phyloP scores from a whole-genome alignment of 306 rosid genomes.

The Glycine soja region DNA sequence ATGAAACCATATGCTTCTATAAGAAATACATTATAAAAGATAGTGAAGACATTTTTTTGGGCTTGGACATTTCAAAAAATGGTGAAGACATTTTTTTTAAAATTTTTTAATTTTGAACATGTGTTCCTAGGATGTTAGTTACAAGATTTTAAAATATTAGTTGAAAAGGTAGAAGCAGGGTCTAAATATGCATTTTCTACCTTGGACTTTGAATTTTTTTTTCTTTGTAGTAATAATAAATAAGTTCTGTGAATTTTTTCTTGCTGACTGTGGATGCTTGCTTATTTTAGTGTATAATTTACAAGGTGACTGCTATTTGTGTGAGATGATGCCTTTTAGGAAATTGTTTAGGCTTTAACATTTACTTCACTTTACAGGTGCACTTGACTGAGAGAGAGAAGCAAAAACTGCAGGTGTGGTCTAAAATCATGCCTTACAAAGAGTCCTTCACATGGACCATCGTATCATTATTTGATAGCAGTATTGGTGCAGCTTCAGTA shows the following conservation, averaged over 20 bases:
- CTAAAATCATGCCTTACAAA: slow-evolving; percentile 98
- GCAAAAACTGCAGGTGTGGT: slow-evolving; percentile 99
- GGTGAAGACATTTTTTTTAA: neutral
- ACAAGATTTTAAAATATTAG: neutral
- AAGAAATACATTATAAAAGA: neutral
- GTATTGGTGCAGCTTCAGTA: slow-evolving; percentile 89
- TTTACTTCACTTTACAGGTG: slow-evolving; percentile 66
- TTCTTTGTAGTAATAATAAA: neutral
- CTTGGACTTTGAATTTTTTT: neutral
- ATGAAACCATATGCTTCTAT: neutral
- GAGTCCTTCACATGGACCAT: slow-evolving; percentile 98
- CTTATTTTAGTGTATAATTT: slow-evolving; percentile 28
- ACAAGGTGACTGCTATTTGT: slow-evolving; percentile 17
- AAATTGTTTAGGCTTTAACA: slow-evolving; percentile 29
- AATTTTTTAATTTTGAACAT: neutral
- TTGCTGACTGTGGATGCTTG: slow-evolving; percentile 35
- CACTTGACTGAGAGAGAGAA: slow-evolving; percentile 93
- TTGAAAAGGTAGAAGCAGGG: neutral
- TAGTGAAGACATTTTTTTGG: neutral
- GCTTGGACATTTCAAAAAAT: slow-evolving; percentile 2
- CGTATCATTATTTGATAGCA: slow-evolving; percentile 95
- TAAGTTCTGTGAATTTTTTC: slow-evolving; percentile 21
- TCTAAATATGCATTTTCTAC: slow-evolving; percentile 34
- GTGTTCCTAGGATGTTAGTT: neutral
- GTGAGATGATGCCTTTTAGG: slow-evolving; percentile 26